These are phyloP conservation scores for Xylaria multiplex DNA, from an alignment of 2,329 filamentous ascomycete genomes.

Conservation along the genomic window DNA sequence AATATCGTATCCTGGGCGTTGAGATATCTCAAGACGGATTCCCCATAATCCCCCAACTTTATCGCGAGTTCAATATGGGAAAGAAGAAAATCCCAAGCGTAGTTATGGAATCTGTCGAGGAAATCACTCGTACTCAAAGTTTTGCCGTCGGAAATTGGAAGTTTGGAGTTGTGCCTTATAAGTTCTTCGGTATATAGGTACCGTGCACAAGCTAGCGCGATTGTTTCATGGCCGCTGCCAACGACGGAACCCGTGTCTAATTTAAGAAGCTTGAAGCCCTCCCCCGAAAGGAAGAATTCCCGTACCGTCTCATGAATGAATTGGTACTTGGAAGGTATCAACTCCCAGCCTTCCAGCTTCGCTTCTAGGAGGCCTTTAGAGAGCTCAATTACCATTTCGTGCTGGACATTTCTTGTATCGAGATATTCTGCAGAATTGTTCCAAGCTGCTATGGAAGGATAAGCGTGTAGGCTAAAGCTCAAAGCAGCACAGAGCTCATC, in stretches of 20 bases:
- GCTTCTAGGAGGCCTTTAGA: not conserved
- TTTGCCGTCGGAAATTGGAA: no score
- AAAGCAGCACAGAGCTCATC: no score
- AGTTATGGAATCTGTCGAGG: no score
- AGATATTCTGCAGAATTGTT: not conserved
- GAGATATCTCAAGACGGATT: no score
- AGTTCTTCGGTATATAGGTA: not conserved
- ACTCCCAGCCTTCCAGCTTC: no score
- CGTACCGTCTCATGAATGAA: conserved; percentile 2
- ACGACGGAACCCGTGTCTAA: not conserved
- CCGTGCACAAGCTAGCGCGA: not conserved
- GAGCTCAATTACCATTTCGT: not conserved
- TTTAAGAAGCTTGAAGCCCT: not conserved
- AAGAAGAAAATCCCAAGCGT: no score
- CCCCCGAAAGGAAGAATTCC: not conserved
- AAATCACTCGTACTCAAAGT: no score
- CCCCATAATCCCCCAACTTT: no score
- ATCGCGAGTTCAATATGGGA: no score
- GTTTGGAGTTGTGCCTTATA: no score
- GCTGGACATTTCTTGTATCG: not conserved
- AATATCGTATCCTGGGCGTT: no score
- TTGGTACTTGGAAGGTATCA: not conserved
- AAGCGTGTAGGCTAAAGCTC: not conserved
- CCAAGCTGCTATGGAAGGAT: not conserved
- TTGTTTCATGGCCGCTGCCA: not conserved